A percentile compares a stretch with the other conserved stretches of the same genome.
These are phyloP conservation scores for Kwoniella pini DNA, from an alignment of 768 basidiomycete genomes.

Conservation along the genomic window DNA sequence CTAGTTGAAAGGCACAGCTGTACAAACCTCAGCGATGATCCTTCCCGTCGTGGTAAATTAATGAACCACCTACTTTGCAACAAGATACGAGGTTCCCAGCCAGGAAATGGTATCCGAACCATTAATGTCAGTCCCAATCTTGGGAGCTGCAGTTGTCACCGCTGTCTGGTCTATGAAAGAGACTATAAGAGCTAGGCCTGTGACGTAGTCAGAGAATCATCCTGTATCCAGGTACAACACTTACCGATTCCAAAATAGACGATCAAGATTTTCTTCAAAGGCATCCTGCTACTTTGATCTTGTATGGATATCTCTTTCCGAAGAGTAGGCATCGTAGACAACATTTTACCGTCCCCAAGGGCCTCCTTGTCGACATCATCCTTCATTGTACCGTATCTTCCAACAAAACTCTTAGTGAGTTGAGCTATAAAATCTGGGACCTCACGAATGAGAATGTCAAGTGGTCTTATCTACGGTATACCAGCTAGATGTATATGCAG, in stretches of 20 bases:
- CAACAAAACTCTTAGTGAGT: too few relatives aligned
- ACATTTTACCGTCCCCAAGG: too few relatives aligned
- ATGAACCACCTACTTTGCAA: conserved; percentile 34
- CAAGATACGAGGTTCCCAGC: conserved; percentile 50
- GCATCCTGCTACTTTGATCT: conserved; percentile 35
- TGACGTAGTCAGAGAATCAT: not conserved
- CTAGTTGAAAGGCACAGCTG: conserved; percentile 45
- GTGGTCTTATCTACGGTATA: too few relatives aligned
- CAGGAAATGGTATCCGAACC: conserved; percentile 39
- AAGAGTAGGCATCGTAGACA: not conserved
- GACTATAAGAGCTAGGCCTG: conserved; percentile 46
- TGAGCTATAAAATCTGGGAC: too few relatives aligned
- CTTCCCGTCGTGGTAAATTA: too few relatives aligned
- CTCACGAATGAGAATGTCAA: too few relatives aligned
- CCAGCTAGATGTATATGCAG: too few relatives aligned
- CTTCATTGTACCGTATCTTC: too few relatives aligned
- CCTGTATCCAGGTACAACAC: not conserved
- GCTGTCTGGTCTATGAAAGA: conserved; percentile 46
- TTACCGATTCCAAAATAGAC: conserved; percentile 46
- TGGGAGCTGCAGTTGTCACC: conserved; percentile 46
- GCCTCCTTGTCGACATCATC: too few relatives aligned
- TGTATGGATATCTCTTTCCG: conserved; percentile 23
- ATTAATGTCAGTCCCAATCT: conserved; percentile 42
- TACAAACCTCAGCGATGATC: not conserved
- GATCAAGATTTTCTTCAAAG: conserved; percentile 29